Percentiles rank a stretch among this genome's conserved stretches.
These are phyloP conservation scores for Botrytis fragariae DNA, from an alignment of 2,329 filamentous ascomycete genomes.

Conservation along the genomic window DNA sequence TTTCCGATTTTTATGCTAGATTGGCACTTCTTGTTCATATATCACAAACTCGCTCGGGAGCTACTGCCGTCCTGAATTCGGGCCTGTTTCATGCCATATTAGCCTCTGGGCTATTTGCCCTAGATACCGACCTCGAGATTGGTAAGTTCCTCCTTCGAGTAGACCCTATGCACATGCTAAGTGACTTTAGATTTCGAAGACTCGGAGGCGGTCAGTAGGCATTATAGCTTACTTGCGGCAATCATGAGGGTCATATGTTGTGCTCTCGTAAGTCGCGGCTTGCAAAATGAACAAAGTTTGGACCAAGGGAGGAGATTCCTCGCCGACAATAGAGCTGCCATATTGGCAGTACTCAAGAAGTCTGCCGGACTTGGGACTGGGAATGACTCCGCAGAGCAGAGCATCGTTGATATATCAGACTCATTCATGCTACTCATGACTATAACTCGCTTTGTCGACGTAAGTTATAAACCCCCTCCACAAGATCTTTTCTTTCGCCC, in stretches of 20 bases:
- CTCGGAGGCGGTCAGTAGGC: conserved; percentile 33
- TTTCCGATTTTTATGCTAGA: conserved; percentile 61
- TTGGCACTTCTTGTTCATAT: conserved; percentile 81
- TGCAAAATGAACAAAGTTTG: conserved; percentile 71
- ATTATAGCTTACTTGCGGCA: conserved; percentile 75
- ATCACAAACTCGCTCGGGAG: conserved; percentile 79
- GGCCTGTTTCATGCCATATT: conserved; percentile 81
- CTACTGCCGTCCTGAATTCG: conserved; percentile 81
- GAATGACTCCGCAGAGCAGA: conserved; percentile 50
- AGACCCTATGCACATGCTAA: conserved; percentile 22
- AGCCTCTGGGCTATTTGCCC: conserved; percentile 79
- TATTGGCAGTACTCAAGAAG: conserved; percentile 87
- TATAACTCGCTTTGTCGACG: conserved; percentile 82
- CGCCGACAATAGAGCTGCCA: conserved; percentile 75
- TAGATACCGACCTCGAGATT: conserved; percentile 88
- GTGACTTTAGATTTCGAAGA: conserved; percentile 34
- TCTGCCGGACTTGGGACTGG: conserved; percentile 71
- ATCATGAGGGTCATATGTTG: conserved; percentile 80
- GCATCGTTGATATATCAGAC: conserved; percentile 75
- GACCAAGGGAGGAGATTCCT: conserved; percentile 78
- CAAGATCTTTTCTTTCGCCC: neutral
- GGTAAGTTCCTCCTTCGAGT: conserved; percentile 42
- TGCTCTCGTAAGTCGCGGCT: conserved; percentile 75
- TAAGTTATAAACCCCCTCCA: conserved; percentile 45
- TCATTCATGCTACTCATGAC: conserved; percentile 80